phyloP scores from a whole-genome alignment of 306 rosid genomes.

The Luffa aegyptiaca region DNA sequence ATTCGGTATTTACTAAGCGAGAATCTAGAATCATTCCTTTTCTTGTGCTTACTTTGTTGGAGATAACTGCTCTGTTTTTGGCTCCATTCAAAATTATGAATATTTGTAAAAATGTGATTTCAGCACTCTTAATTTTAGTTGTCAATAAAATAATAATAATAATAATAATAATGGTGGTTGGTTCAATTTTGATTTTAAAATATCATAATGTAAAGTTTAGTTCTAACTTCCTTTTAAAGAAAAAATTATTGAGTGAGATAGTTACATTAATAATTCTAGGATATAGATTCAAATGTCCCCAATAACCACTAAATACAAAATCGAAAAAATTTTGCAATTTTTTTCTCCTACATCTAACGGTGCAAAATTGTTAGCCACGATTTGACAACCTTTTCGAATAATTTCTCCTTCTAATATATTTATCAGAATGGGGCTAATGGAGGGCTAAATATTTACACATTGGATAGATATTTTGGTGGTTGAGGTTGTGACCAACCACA shows the following conservation, averaged over 20 bases:
- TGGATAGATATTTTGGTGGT: background rate
- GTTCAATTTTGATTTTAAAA: no score
- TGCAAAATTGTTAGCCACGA: no score
- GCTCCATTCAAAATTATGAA: background rate
- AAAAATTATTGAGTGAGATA: no score
- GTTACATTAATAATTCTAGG: no score
- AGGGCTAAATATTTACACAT: background rate
- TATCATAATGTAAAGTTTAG: background rate
- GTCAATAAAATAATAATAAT: no score
- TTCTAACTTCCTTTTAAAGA: background rate
- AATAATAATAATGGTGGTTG: no score
- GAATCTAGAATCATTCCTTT: background rate
- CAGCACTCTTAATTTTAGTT: background rate
- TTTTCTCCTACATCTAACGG: no score
- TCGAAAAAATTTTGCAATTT: no score
- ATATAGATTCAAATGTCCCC: no score
- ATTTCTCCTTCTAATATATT: background rate
- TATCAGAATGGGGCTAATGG: background rate
- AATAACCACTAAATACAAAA: no score
- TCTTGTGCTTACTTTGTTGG: background rate
- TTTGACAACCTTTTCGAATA: no score
- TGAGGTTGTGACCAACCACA: background rate
- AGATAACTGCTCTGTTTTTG: background rate
- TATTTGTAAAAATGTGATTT: no score
- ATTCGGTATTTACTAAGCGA: background rate